A percentile compares a stretch with the other conserved stretches of the same genome.
These are phyloP conservation scores for Monosporozyma servazzii DNA, from an alignment of 805 yeast species.

Conservation along the genomic window DNA sequence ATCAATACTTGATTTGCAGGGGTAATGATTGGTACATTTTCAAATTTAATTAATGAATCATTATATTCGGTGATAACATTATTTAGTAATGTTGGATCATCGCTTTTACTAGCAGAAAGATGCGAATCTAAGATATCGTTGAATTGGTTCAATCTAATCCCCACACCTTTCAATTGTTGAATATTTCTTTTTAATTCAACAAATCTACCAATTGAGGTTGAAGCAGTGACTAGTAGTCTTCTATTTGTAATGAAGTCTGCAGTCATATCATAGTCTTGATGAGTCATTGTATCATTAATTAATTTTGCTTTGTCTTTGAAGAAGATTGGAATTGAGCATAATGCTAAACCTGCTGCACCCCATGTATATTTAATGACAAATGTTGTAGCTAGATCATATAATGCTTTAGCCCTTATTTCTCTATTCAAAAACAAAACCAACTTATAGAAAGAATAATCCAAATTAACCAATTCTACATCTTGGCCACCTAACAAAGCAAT, in stretches of 20 bases:
- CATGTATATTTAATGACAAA: slow-evolving; percentile 85
- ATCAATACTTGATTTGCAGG: slow-evolving; percentile 75
- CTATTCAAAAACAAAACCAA: slow-evolving; percentile 67
- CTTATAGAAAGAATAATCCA: slow-evolving; percentile 75
- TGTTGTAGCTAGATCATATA: slow-evolving; percentile 78
- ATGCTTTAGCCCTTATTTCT: slow-evolving; percentile 65
- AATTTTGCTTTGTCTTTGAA: slow-evolving; percentile 33
- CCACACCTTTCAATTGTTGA: slow-evolving; percentile 76
- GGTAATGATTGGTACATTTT: slow-evolving; percentile 70
- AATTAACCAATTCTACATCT: slow-evolving; percentile 59
- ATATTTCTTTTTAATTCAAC: slow-evolving; percentile 77
- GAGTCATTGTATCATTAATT: slow-evolving; percentile 8
- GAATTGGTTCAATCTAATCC: slow-evolving; percentile 63
- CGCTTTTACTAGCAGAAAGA: slow-evolving; percentile 7
- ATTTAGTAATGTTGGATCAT: slow-evolving; percentile 4
- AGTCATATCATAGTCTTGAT: slow-evolving; percentile 35
- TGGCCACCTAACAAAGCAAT: slow-evolving; percentile 81
- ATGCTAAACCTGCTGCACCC: slow-evolving; percentile 89
- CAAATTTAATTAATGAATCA: slow-evolving; percentile 56
- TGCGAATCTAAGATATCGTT: slow-evolving; percentile 49
- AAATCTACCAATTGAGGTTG: slow-evolving; percentile 80
- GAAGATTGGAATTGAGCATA: slow-evolving; percentile 86
- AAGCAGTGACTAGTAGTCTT: slow-evolving; percentile 70
- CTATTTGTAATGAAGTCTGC: slow-evolving; percentile 87
- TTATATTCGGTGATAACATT: slow-evolving; percentile 33